Percentiles rank a stretch among this genome's conserved stretches.
Evolutionary conservation across 352 stramenopile species (phyloP).

Genomic region (Plasmopara muralis): DNA sequence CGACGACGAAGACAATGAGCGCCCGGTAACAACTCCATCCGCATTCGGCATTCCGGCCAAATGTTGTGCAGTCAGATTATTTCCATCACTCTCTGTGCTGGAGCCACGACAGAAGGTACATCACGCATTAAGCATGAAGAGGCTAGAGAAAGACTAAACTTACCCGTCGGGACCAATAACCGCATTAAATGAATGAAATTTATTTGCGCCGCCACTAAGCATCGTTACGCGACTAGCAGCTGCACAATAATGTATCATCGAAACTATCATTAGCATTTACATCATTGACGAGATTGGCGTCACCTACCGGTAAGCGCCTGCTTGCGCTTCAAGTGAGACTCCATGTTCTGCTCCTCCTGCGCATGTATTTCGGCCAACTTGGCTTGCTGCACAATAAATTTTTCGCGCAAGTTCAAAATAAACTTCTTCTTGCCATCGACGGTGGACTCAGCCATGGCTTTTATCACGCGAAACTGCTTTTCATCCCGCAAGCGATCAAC

Average conservation of each 20-base stretch:
- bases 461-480: slow-evolving; percentile 85
- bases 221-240: slow-evolving; percentile 60
- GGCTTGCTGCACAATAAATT: slow-evolving; percentile 59
- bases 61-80: slow-evolving; percentile 26
- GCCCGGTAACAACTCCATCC: slow-evolving; percentile 22
- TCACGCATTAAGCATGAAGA: slow-evolving; percentile 2
- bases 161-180: slow-evolving; percentile 39
- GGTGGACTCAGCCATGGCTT: slow-evolving; percentile 72
- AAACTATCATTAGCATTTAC: neutral
- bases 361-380: slow-evolving; percentile 45
- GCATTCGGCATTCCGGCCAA: slow-evolving; percentile 31
- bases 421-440: slow-evolving; percentile 79
- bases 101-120: slow-evolving; percentile 1
- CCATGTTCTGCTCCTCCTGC: slow-evolving; percentile 55
- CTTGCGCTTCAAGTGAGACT: slow-evolving; percentile 63
- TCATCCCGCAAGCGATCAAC: slow-evolving; percentile 63
- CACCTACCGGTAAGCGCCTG: slow-evolving; percentile 54
- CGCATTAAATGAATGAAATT: slow-evolving; percentile 72
- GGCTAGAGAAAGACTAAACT: slow-evolving; percentile 1
- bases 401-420: slow-evolving; percentile 55
- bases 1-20: slow-evolving; percentile 64
- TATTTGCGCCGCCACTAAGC: slow-evolving; percentile 51
- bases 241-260: slow-evolving; percentile 18
- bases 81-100: slow-evolving; percentile 43
- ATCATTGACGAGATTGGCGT: neutral